A percentile compares a stretch with the other conserved stretches of the same genome.
Evolutionary conservation across 2,329 filamentous ascomycete genomes (phyloP).

Genomic region (Biscogniauxia mediterranea): DNA sequence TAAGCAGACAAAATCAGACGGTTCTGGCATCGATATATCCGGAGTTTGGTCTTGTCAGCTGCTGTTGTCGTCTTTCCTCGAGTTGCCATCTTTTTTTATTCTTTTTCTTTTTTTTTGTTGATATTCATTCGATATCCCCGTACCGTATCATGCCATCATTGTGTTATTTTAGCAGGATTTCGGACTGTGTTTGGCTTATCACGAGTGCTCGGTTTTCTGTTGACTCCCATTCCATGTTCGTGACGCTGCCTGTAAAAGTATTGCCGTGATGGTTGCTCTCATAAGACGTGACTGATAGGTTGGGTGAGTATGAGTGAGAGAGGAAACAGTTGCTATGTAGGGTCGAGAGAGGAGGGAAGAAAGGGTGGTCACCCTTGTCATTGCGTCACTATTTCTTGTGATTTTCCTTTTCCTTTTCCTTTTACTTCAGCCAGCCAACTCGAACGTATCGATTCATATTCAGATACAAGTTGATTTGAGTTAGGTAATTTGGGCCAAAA

Average conservation of each 20-base stretch:
- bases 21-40: slow-evolving; percentile 21
- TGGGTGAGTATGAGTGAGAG: background rate
- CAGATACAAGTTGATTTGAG: too few species aligned
- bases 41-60: slow-evolving; percentile 20
- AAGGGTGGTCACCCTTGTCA: too few species aligned
- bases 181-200: slow-evolving; percentile 12
- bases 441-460: too few species aligned
- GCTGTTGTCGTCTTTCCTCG: slow-evolving; percentile 15
- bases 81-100: slow-evolving; percentile 14
- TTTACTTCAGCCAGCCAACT: too few species aligned
- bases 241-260: background rate
- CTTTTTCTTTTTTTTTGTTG: slow-evolving; percentile 11
- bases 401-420: too few species aligned
- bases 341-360: too few species aligned
- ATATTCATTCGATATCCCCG: slow-evolving; percentile 19
- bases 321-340: background rate
- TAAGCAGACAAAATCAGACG: slow-evolving; percentile 10
- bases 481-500: too few species aligned
- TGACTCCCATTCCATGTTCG: slow-evolving; percentile 4
- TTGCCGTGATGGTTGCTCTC: background rate
- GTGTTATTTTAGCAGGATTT: slow-evolving; percentile 15
- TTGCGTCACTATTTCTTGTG: too few species aligned
- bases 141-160: slow-evolving; percentile 16
- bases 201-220: slow-evolving; percentile 13
- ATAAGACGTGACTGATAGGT: background rate